These are phyloP conservation scores for Epipyxis sp. DNA, from an alignment of 108 stramenopile genomes.

Conservation along the genomic window DNA sequence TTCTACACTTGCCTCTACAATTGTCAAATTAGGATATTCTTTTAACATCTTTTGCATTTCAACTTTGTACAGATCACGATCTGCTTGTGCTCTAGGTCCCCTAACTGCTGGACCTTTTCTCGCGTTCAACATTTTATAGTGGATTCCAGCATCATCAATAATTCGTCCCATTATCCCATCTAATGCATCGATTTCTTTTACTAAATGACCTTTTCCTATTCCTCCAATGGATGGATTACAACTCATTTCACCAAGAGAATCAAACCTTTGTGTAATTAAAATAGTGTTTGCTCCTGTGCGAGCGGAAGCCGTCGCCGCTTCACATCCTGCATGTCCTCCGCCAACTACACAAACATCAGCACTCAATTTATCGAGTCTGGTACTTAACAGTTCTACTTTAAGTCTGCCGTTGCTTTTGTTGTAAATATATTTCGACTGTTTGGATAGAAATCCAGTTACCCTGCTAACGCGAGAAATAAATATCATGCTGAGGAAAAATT, in stretches of 20 bases:
- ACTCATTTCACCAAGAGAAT: slow-evolving; percentile 85
- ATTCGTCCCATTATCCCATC: slow-evolving; percentile 88
- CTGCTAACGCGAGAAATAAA: no score
- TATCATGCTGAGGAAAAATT: no score
- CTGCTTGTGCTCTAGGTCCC: slow-evolving; percentile 82
- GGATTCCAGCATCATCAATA: slow-evolving; percentile 86
- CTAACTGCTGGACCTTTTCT: slow-evolving; percentile 81
- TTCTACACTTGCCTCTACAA: slow-evolving; percentile 81
- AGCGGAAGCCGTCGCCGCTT: slow-evolving; percentile 89
- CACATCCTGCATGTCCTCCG: slow-evolving; percentile 96
- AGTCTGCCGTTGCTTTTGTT: no score
- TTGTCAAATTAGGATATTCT: slow-evolving; percentile 62
- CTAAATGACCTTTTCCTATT: slow-evolving; percentile 95
- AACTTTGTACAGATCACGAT: slow-evolving; percentile 85
- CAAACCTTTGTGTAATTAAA: slow-evolving; percentile 80
- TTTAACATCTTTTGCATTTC: slow-evolving; percentile 69
- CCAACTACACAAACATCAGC: slow-evolving; percentile 89
- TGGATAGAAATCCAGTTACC: no score
- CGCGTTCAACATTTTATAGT: slow-evolving; percentile 86
- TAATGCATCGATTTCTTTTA: slow-evolving; percentile 92
- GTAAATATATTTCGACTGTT: no score
- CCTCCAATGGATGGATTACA: slow-evolving; percentile 99
- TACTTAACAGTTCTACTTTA: no score
- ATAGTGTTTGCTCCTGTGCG: slow-evolving; percentile 83
- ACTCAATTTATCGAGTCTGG: no score